Conservation (phyloP, 306 rosid species). For the Vicia villosa region DNA sequence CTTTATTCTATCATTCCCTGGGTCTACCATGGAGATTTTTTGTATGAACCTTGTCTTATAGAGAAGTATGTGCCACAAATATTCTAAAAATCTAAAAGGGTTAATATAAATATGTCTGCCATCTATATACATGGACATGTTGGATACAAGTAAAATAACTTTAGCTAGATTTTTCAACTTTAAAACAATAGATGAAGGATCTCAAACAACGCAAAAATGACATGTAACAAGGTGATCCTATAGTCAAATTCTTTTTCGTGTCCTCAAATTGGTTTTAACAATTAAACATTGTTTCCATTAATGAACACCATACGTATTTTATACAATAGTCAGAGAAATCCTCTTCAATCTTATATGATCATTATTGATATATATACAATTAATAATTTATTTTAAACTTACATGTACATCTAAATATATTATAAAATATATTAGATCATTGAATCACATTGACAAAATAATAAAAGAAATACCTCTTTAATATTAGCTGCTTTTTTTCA, state of each 20-base stretch:
- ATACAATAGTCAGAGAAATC: too few species aligned
- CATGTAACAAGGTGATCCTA: slow-evolving; percentile 23
- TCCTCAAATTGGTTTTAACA: slow-evolving; percentile 37
- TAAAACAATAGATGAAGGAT: slow-evolving; percentile 5
- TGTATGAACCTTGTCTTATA: too few species aligned
- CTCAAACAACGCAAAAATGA: slow-evolving; percentile 37
- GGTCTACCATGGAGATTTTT: slow-evolving; percentile 43
- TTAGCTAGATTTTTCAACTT: slow-evolving; percentile 21
- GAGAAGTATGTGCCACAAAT: slow-evolving; percentile 49
- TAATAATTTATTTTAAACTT: too few species aligned
- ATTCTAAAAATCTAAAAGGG: slow-evolving; percentile 42
- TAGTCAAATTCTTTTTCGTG: slow-evolving; percentile 20
- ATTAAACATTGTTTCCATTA: too few species aligned
- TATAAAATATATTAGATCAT: too few species aligned
- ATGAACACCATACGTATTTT: too few species aligned
- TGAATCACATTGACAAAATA: too few species aligned
- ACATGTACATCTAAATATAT: too few species aligned
- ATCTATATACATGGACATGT: slow-evolving; percentile 35
- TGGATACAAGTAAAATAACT: slow-evolving; percentile 21
- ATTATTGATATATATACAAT: too few species aligned
- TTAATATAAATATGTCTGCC: slow-evolving; percentile 38
- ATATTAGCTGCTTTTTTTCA: too few species aligned
- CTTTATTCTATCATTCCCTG: slow-evolving; percentile 34
- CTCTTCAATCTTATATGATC: too few species aligned
- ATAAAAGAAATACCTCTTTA: too few species aligned